Base-by-base conservation (phyloP, 164 flowering plant genomes). In the Magnolia officinalis region DNA sequence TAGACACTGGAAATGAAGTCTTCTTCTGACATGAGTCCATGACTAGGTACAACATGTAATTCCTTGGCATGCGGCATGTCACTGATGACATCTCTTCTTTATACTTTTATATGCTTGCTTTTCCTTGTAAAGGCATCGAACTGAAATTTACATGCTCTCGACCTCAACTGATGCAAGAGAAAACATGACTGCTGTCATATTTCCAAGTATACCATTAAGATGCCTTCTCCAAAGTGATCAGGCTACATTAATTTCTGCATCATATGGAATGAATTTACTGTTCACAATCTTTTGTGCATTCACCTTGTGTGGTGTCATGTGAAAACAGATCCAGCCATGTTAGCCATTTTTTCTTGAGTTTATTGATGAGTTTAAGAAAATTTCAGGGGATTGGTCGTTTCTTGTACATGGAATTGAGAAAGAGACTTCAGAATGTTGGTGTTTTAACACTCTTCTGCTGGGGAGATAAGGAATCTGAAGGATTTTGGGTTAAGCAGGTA, bases 401-500 rank as follows among this genome's bases (percentile, higher is more conserved):
- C 66, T 50, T 89, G 76, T 92, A 87, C 78, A 59, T 72, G 76
- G 98, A 94, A 77, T 72, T 94, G 82, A 89, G 85, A 74, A 89
- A 79, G 80, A 89, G 98, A 78, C 90, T 94, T 63, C 87, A 89
- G 71, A 87, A 78, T 83, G 91, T 92, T 78, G 97, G 96, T 71
- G 73, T 91, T 68, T 82, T 85, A 67, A 84, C 91, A 59, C 78
- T 94, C 78, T 84, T 88, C 73, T 94, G 98, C 72, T 94, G 98
- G 98, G 98, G 89, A 67, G 98, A 94, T 78, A 79, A 85, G 78
- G 96, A 90, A 85, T 94, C 97, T 64, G 90, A 94, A 85, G 97
- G 92, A 67, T 94, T 94, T 86, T 94, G 98, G 98, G 74, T 82
- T 73, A 90, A 91, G 82, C 95, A 91, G 98, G 98, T 94, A 84